phyloP scores from a whole-genome alignment of 169 alveolate species.

The Eimeria sp. region DNA sequence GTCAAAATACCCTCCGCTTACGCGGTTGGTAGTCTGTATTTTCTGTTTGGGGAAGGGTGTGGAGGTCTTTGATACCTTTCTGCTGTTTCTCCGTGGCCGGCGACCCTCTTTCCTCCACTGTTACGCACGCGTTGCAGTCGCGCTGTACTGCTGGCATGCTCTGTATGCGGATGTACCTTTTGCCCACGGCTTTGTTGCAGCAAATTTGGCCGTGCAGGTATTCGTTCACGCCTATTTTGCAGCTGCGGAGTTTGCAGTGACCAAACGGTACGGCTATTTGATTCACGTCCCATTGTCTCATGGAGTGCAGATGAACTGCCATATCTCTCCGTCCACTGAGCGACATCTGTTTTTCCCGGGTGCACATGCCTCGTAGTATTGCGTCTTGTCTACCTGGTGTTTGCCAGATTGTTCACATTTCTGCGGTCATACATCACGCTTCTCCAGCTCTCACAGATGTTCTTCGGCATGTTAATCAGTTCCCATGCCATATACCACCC shows the following conservation, averaged over 20 bases:
- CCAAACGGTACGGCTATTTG: constrained; percentile 30
- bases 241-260: constrained; percentile 73
- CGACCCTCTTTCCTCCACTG: constrained; percentile 72
- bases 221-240: constrained; percentile 86
- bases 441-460: constrained; percentile 74
- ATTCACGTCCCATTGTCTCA: not conserved
- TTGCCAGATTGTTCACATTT: constrained; percentile 50
- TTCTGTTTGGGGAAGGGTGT: constrained; percentile 72
- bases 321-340: not conserved
- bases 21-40: constrained; percentile 60
- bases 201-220: constrained; percentile 84
- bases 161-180: constrained; percentile 85
- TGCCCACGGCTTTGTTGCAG: constrained; percentile 87
- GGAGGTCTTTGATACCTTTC: constrained; percentile 73
- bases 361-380: no score
- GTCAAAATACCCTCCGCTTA: constrained; percentile 55
- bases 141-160: constrained; percentile 86
- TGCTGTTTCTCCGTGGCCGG: constrained; percentile 63
- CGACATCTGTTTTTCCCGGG: not conserved
- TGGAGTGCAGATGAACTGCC: not conserved
- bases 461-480: constrained; percentile 70
- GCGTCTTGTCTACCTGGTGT: not conserved
- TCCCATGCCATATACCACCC: constrained; percentile 78
- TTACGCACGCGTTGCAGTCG: constrained; percentile 73
- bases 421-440: constrained; percentile 66